Percentiles rank a stretch among this genome's conserved stretches.
Conservation (phyloP, 2,329 filamentous ascomycete genomes). For the Rhynchosporium graminicola region DNA sequence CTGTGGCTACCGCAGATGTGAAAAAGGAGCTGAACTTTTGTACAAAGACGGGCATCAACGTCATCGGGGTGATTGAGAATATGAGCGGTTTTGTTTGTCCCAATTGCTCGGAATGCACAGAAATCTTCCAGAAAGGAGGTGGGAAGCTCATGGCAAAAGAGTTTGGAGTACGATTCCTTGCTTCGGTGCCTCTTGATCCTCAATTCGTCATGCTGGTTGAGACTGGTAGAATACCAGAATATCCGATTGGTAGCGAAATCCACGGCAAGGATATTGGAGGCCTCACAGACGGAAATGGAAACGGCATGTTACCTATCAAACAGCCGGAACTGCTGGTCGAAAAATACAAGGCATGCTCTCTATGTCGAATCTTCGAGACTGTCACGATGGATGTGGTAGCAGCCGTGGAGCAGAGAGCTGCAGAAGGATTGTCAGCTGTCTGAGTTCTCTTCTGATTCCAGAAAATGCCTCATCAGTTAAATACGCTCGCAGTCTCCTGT, state of each 20-base stretch:
- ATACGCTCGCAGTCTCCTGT: no score
- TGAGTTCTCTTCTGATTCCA: neutral
- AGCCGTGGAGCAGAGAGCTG: slow-evolving; percentile 29
- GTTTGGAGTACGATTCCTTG: slow-evolving; percentile 80
- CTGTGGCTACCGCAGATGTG: slow-evolving; percentile 89
- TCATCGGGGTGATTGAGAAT: slow-evolving; percentile 93
- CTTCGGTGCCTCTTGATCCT: slow-evolving; percentile 87
- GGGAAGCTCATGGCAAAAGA: slow-evolving; percentile 87
- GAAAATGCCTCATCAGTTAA: neutral
- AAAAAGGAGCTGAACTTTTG: slow-evolving; percentile 87
- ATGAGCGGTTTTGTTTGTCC: slow-evolving; percentile 92
- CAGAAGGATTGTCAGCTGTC: neutral
- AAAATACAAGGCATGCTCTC: slow-evolving; percentile 72
- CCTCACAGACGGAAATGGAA: slow-evolving; percentile 32
- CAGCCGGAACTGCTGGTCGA: slow-evolving; percentile 57
- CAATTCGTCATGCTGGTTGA: slow-evolving; percentile 89
- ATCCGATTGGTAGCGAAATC: slow-evolving; percentile 67
- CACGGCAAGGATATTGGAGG: slow-evolving; percentile 54
- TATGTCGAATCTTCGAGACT: slow-evolving; percentile 66
- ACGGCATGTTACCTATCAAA: slow-evolving; percentile 38
- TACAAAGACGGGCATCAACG: slow-evolving; percentile 74
- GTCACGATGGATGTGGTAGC: slow-evolving; percentile 58
- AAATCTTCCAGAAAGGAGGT: slow-evolving; percentile 90
- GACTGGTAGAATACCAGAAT: slow-evolving; percentile 63
- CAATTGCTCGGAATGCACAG: slow-evolving; percentile 80